Conservation (phyloP, 75 land plant genomes). For the Cupressus sempervirens region DNA sequence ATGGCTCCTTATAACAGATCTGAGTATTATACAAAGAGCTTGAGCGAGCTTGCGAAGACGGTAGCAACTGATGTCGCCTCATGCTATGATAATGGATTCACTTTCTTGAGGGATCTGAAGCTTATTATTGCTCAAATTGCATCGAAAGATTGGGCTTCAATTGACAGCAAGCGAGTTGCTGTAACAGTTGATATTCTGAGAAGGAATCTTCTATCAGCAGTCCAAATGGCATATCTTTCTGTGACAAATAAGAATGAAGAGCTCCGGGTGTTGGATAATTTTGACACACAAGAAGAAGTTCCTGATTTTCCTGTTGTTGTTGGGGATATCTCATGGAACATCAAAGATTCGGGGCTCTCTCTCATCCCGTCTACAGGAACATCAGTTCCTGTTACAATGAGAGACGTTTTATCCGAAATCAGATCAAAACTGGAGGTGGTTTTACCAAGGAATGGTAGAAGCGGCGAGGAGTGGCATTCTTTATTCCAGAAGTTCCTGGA, state of each 20-base stretch:
- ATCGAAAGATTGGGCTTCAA: neutral
- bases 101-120: too few relatives aligned
- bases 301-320: neutral
- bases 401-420: neutral
- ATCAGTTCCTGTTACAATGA: neutral
- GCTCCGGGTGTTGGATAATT: neutral
- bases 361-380: neutral
- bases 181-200: neutral
- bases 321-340: neutral
- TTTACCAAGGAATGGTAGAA: neutral
- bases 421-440: too few relatives aligned
- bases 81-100: too few relatives aligned
- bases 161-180: neutral
- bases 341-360: neutral
- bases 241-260: neutral
- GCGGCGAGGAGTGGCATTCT: slow-evolving; percentile 23
- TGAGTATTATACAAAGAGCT: slow-evolving; percentile 13
- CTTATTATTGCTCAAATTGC: too few relatives aligned
- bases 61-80: too few relatives aligned
- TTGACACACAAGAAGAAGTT: neutral
- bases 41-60: too few relatives aligned
- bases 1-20: slow-evolving; percentile 30
- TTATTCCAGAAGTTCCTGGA: slow-evolving; percentile 18
- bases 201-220: neutral
- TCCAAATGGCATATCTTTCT: neutral